Evolutionary conservation across 805 yeast species (phyloP), one percentile per base, ranked within the genome.

Genomic region (Wickerhamomyces canadensis): DNA sequence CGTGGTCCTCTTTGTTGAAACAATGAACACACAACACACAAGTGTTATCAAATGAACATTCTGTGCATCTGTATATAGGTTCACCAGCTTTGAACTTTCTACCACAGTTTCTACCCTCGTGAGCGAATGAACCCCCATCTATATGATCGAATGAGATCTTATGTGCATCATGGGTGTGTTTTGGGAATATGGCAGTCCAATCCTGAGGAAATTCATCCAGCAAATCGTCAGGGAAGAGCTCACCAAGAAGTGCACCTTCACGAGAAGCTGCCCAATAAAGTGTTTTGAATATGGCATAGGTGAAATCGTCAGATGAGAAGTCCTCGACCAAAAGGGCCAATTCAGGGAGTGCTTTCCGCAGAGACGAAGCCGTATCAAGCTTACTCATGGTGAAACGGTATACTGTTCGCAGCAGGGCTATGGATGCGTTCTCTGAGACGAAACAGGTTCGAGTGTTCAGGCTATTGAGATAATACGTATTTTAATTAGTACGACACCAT

Each of bases 1-100:
- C 53, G 55, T 84, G 95, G 49, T 82, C 86, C 5, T 70, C 71
- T 37, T 72, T 70, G 54, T 81, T 80, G 61, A 82, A 84, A 55
- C 95, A 84, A 47, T 76, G 62, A 11, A 70, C 74, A 59, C 95
- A 84, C 19, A 84, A 55, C 24, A 85, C 88, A 65, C 94, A 84
- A 0, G 89, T 80, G 8, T 76, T 78, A 58, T 84, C 95, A 42
- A 71, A 74, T 0, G 84, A 86, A 65, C 95, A 84, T 40, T 83
- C 85, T 24, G 66, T 66, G 52, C 95, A 84, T 38, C 86, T 65
- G 54, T 80, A 84, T 16, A 82, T 80, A 1, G 81, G 77, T 42
- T 80, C 84, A 18, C 82, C 82, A 4, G 57, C 50, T 27, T 67
- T 69, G 46, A 84, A 78, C 25, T 74, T 67, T 37, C 78, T 66